phyloP scores from a whole-genome alignment of 176 grass and related monocot genomes.

The bread wheat (Triticum aestivum) region DNA sequence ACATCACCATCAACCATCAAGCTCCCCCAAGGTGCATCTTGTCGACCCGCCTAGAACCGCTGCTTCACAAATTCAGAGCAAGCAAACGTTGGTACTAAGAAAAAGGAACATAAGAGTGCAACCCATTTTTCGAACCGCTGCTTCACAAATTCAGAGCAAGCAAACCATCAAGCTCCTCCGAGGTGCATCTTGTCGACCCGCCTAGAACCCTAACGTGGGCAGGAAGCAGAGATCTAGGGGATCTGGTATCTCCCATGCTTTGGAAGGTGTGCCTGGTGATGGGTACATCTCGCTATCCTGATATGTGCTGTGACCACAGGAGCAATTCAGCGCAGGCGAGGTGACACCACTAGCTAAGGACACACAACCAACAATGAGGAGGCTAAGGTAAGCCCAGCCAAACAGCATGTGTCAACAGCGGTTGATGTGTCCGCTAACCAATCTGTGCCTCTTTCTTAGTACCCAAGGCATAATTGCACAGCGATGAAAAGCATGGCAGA shows the following conservation, averaged over 20 bases:
- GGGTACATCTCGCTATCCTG: constrained; percentile 15
- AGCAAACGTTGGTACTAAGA: too few relatives aligned
- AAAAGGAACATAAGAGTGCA: not conserved
- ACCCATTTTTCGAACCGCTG: not conserved
- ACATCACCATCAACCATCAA: not conserved
- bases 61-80: too few relatives aligned
- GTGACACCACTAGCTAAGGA: constrained; percentile 43
- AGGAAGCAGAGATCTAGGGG: not conserved
- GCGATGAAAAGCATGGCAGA: not conserved
- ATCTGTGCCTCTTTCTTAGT: constrained; percentile 40
- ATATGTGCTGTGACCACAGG: constrained; percentile 32
- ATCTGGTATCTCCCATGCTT: not conserved
- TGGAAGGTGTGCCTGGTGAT: not conserved
- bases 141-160: not conserved
- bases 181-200: too few relatives aligned
- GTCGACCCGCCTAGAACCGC: not conserved
- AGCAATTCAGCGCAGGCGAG: constrained; percentile 25
- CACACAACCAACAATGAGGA: not conserved
- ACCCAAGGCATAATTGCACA: constrained; percentile 35
- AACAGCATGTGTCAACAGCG: constrained; percentile 5
- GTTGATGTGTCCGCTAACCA: constrained; percentile 18
- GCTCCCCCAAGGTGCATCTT: not conserved
- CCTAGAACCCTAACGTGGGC: not conserved
- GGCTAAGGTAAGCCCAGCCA: not conserved
- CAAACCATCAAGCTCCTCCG: not conserved